A percentile compares a stretch with the other conserved stretches of the same genome.
phyloP scores from a whole-genome alignment of 495 filamentous ascomycete species.

The Cudoniella acicularis region DNA sequence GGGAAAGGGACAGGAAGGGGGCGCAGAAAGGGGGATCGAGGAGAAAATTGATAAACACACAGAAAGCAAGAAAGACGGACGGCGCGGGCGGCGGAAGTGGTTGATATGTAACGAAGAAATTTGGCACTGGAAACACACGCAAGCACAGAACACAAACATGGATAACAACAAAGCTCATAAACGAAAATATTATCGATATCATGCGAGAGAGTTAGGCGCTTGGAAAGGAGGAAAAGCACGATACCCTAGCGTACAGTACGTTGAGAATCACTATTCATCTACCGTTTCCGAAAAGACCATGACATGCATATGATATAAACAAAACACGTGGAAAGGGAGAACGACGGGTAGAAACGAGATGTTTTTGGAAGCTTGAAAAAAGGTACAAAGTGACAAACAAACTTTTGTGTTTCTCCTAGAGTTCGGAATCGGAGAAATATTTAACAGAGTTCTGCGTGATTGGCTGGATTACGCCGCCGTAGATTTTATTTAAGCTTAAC shows the following conservation, averaged over 20 bases:
- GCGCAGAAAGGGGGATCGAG: neutral
- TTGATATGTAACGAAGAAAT: neutral
- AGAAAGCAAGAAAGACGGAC: neutral
- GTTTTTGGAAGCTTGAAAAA: no score
- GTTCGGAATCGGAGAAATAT: no score
- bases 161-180: neutral
- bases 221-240: conserved; percentile 18
- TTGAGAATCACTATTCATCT: conserved; percentile 14
- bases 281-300: conserved; percentile 18
- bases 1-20: neutral
- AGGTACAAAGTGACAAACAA: no score
- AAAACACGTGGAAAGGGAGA: no score
- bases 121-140: no score
- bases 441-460: conserved; percentile 8
- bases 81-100: no score
- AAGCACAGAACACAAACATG: neutral
- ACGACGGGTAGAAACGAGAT: no score
- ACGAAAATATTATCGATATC: no score
- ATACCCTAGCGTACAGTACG: conserved; percentile 17
- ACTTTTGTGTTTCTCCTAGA: no score
- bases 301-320: neutral
- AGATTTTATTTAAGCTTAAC: conserved; percentile 5
- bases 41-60: neutral
- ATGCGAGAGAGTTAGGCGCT: neutral
- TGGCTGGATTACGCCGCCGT: conserved; percentile 9